Conservation (phyloP, 345 rosid species). For the Tarenaya hassleriana region DNA sequence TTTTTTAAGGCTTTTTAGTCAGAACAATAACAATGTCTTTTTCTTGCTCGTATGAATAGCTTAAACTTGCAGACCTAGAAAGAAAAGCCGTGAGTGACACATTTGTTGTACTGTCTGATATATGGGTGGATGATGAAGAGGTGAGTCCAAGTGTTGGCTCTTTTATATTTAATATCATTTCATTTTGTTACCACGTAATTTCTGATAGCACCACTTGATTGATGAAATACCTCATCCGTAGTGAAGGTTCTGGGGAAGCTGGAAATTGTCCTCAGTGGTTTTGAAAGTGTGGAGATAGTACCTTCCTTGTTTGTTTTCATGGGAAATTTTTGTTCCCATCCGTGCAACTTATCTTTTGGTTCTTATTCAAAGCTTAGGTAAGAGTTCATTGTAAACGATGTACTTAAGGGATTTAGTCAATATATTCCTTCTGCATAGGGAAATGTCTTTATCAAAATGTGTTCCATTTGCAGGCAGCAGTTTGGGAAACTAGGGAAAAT, state of each 20-base stretch:
- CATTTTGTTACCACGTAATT: slow-evolving; percentile 4
- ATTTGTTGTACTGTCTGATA: slow-evolving; percentile 86
- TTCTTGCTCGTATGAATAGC: slow-evolving; percentile 45
- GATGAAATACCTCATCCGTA: slow-evolving; percentile 33
- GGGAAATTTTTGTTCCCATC: slow-evolving; percentile 84
- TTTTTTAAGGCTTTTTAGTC: neutral
- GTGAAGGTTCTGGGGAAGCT: slow-evolving; percentile 79
- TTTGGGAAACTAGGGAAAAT: slow-evolving; percentile 77
- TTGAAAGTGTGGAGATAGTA: slow-evolving; percentile 66
- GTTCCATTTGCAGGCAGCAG: slow-evolving; percentile 40
- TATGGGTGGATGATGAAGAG: slow-evolving; percentile 88
- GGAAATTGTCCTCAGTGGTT: slow-evolving; percentile 68
- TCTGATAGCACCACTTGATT: slow-evolving; percentile 30
- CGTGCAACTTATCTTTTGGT: slow-evolving; percentile 73
- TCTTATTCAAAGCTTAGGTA: slow-evolving; percentile 79
- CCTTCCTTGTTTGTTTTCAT: slow-evolving; percentile 94
- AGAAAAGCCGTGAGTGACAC: slow-evolving; percentile 63
- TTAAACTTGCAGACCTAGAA: slow-evolving; percentile 57
- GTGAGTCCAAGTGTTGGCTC: slow-evolving; percentile 31
- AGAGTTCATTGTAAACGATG: slow-evolving; percentile 14
- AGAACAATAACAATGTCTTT: slow-evolving; percentile 8
- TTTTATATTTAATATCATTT: slow-evolving; percentile 13
- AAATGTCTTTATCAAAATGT: slow-evolving; percentile 4
- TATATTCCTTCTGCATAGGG: neutral
- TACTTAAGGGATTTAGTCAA: neutral